Percentiles rank a stretch among this genome's conserved stretches.
phyloP scores from a whole-genome alignment of 192 early-diverging fungal genomes.

The Dimargaris xerosporica region DNA sequence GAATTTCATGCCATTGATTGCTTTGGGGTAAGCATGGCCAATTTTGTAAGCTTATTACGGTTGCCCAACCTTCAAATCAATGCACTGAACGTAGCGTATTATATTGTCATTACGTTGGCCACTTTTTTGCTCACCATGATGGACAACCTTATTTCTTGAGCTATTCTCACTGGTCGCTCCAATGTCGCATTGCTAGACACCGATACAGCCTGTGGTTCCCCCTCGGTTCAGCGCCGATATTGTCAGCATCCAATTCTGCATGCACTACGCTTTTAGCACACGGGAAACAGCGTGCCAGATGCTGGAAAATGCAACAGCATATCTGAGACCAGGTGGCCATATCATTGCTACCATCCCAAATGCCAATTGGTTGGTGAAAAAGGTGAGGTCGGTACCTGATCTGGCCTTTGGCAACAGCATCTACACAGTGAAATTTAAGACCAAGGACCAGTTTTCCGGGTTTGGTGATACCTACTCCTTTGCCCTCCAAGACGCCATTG shows the following conservation, averaged over 20 bases:
- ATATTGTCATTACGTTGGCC: background rate
- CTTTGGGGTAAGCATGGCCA: conserved; percentile 38
- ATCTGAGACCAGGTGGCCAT: conserved; percentile 53
- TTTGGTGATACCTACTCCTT: conserved; percentile 86
- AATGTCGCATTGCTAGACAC: conserved; percentile 20
- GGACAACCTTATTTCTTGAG: conserved; percentile 2
- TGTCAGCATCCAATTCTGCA: conserved; percentile 91
- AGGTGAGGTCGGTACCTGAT: conserved; percentile 21
- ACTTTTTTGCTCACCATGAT: background rate
- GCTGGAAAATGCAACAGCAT: conserved; percentile 58
- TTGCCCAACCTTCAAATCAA: background rate
- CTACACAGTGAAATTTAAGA: conserved; percentile 76
- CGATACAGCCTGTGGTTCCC: conserved; percentile 36
- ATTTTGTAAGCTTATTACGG: background rate
- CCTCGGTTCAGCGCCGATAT: conserved; percentile 49
- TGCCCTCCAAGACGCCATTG: conserved; percentile 85
- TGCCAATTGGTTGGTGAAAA: conserved; percentile 71
- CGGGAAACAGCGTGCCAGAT: conserved; percentile 68
- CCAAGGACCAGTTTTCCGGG: conserved; percentile 34
- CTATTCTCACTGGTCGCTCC: background rate
- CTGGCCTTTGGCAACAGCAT: conserved; percentile 76
- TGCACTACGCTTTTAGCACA: conserved; percentile 89
- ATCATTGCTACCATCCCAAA: conserved; percentile 93
- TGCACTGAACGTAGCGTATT: background rate
- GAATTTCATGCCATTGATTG: conserved; percentile 78